phyloP scores from a whole-genome alignment of 129 eudicot species.

The Ambrosia artemisiifolia region DNA sequence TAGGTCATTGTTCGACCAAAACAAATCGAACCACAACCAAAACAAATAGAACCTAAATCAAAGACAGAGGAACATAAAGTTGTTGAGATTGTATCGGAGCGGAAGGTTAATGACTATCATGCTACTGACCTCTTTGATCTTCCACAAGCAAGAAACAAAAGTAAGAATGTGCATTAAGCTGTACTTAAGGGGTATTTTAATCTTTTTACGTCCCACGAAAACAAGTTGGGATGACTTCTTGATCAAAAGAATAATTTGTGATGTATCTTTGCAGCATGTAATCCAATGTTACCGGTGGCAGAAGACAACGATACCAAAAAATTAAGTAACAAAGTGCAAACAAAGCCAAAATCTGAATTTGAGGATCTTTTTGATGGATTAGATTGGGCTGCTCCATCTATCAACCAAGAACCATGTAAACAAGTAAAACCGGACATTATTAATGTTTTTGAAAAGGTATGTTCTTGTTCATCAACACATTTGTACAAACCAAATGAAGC shows the following conservation, averaged over 20 bases:
- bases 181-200: slow-evolving; percentile 20
- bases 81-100: slow-evolving; percentile 20
- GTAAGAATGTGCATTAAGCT: slow-evolving; percentile 26
- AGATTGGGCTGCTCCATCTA: slow-evolving; percentile 35
- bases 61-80: slow-evolving; percentile 16
- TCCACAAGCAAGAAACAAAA: slow-evolving; percentile 30
- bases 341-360: slow-evolving; percentile 29
- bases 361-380: slow-evolving; percentile 55
- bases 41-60: slow-evolving; percentile 19
- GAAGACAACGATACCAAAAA: slow-evolving; percentile 24
- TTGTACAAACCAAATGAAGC: neutral
- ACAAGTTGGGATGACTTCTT: neutral
- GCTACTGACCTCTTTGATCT: slow-evolving; percentile 52
- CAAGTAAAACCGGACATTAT: slow-evolving; percentile 25
- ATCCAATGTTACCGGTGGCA: slow-evolving; percentile 16
- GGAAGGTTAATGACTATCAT: slow-evolving; percentile 37
- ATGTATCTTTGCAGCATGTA: slow-evolving; percentile 31
- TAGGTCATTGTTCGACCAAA: slow-evolving; percentile 37
- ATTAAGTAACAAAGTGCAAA: slow-evolving; percentile 30
- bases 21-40: slow-evolving; percentile 12
- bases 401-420: slow-evolving; percentile 32
- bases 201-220: slow-evolving; percentile 1
- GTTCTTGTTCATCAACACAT: neutral
- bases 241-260: slow-evolving; percentile 1
- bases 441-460: slow-evolving; percentile 46